Evolutionary conservation across 345 rosid genomes (phyloP).

Genomic region (Isatis tinctoria): DNA sequence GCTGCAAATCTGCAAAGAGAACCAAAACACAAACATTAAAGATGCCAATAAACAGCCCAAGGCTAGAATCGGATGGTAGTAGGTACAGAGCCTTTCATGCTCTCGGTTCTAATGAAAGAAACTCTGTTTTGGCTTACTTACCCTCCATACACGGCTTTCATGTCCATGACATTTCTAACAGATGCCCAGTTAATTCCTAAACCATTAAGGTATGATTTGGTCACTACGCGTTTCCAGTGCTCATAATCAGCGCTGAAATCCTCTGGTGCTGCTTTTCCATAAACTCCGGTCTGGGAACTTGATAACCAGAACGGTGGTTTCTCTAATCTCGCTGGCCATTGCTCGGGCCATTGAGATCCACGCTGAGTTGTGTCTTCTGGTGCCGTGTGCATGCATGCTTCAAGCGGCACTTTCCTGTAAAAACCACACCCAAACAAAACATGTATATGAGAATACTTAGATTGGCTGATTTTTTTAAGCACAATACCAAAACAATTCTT

Average conservation of each 20-base stretch:
- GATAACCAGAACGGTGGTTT: conserved; percentile 82
- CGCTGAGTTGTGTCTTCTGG: conserved; percentile 58
- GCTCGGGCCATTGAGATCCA: conserved; percentile 93
- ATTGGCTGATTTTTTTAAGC: not conserved
- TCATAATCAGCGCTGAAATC: conserved; percentile 71
- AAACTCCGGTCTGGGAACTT: conserved; percentile 83
- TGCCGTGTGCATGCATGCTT: conserved; percentile 85
- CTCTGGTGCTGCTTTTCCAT: conserved; percentile 87
- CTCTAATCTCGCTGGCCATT: conserved; percentile 85
- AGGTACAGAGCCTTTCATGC: not conserved
- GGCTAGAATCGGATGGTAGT: not conserved
- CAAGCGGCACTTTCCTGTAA: conserved; percentile 76
- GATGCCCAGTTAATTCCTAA: conserved; percentile 81
- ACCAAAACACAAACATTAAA: conserved; percentile 3
- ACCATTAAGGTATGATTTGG: conserved; percentile 74
- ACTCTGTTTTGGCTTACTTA: conserved; percentile 30
- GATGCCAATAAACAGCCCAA: not conserved
- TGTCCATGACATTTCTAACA: conserved; percentile 95
- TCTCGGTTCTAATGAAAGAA: not conserved
- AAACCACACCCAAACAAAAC: not conserved
- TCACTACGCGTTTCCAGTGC: conserved; percentile 91
- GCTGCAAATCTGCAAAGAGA: conserved; percentile 73
- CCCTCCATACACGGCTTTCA: conserved; percentile 97
- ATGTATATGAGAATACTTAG: not conserved
- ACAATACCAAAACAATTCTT: not conserved